A percentile compares a stretch with the other conserved stretches of the same genome.
Evolutionary conservation across 371 early-diverging fungal genomes (phyloP).

Genomic region (Mucor lusitanicus): DNA sequence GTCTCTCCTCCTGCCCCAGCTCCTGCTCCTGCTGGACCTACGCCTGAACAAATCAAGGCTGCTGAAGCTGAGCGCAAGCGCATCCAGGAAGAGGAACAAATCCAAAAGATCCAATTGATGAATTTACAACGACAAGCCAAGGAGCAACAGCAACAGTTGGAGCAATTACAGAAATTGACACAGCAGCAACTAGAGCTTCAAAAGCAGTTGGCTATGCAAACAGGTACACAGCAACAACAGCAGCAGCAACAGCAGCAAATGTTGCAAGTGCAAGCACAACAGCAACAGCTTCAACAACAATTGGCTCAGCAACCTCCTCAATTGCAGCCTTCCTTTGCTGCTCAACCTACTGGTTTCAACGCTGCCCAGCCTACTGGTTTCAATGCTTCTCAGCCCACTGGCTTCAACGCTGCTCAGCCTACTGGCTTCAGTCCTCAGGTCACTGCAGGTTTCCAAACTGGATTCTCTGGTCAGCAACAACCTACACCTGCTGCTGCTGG

Average conservation of each 20-base stretch:
- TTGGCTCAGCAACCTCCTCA: slow-evolving; percentile 19
- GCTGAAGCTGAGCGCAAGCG: slow-evolving; percentile 19
- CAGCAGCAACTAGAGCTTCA: slow-evolving; percentile 28
- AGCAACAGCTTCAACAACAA: slow-evolving; percentile 33
- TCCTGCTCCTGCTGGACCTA: slow-evolving; percentile 18
- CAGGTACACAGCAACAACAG: slow-evolving; percentile 44
- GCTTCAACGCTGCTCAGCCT: neutral
- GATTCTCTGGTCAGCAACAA: neutral
- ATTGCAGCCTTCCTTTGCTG: slow-evolving; percentile 15
- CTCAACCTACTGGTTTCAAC: slow-evolving; percentile 1
- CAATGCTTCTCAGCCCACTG: slow-evolving; percentile 5
- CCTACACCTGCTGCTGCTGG: slow-evolving; percentile 9
- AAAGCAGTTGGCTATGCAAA: slow-evolving; percentile 29
- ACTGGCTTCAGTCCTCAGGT: neutral
- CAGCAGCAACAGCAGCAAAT: slow-evolving; percentile 36
- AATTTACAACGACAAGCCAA: slow-evolving; percentile 30
- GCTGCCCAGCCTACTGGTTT: slow-evolving; percentile 5
- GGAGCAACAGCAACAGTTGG: slow-evolving; percentile 33
- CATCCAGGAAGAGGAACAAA: slow-evolving; percentile 21
- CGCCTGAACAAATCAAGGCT: slow-evolving; percentile 21
- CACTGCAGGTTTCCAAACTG: slow-evolving; percentile 3
- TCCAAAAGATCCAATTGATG: slow-evolving; percentile 26
- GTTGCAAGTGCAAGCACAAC: slow-evolving; percentile 28
- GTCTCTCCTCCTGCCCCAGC: neutral
- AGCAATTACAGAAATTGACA: slow-evolving; percentile 31